Percentiles rank a stretch among this genome's conserved stretches.
These are phyloP conservation scores for Paxillus ammoniavirescens DNA, from an alignment of 768 basidiomycete genomes.

Conservation along the genomic window DNA sequence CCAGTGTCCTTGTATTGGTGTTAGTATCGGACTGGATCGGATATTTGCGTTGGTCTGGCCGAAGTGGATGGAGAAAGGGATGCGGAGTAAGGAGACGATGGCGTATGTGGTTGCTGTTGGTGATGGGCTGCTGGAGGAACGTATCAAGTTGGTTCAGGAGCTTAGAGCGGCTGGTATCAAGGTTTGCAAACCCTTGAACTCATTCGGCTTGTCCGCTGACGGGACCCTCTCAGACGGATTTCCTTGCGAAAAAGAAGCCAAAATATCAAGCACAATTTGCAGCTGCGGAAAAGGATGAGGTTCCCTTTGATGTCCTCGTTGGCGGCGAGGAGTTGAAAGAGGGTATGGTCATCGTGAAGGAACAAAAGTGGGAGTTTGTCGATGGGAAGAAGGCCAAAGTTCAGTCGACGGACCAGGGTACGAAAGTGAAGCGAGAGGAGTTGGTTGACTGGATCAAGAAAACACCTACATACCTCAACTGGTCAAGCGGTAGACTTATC, in stretches of 20 bases:
- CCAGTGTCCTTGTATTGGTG: constrained; percentile 84
- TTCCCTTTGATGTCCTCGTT: constrained; percentile 91
- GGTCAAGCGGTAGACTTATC: constrained; percentile 32
- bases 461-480: constrained; percentile 28
- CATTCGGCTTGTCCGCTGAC: neutral
- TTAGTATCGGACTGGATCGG: constrained; percentile 90
- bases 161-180: constrained; percentile 87
- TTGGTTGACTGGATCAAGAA: constrained; percentile 63
- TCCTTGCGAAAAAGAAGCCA: constrained; percentile 89
- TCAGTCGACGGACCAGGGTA: constrained; percentile 61
- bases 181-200: constrained; percentile 40
- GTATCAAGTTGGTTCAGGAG: constrained; percentile 76
- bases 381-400: constrained; percentile 69
- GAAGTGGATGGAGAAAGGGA: constrained; percentile 76
- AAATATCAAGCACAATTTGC: constrained; percentile 87
- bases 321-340: constrained; percentile 81
- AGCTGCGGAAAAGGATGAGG: constrained; percentile 86
- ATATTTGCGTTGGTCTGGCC: constrained; percentile 91
- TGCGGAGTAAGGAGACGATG: constrained; percentile 88
- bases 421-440: constrained; percentile 58
- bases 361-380: constrained; percentile 79
- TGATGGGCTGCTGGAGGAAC: constrained; percentile 83
- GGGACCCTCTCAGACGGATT: constrained; percentile 65
- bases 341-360: constrained; percentile 88
- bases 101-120: constrained; percentile 92